Evolutionary conservation across 805 yeast genomes (phyloP), one percentile per base, ranked within the genome.

Genomic region (Brettanomyces sp.): DNA sequence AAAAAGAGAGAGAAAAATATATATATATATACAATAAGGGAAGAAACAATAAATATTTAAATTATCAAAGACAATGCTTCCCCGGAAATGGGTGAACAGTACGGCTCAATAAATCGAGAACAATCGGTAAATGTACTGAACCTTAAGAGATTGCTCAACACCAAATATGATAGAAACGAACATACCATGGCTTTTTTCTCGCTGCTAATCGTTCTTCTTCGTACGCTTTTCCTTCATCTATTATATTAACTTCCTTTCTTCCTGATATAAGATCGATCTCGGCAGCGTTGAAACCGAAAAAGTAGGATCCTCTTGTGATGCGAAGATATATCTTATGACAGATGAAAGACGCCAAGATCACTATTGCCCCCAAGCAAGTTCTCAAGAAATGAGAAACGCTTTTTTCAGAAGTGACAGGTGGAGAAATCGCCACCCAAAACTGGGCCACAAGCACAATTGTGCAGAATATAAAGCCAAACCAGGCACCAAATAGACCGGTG

Each of bases 151-250:
- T 35, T 13, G 13, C 22, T 64, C 54, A 77, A 57, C 81, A 77
- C 77, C 81, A 70, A 56, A 68, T 57, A 42, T 63, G 54, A 58
- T 59, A 71, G 3, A 56, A 7, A 59, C 78, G 67, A 52, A 44
- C 41, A 21, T 48, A 59, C 52, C 52, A 53, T 4, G 59, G 55
- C 36, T 49, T 53, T 33, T 65, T 47, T 6, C 65, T 65, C 43
- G 73, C 37, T 22, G 49, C 56, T n/a, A 64, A 70, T 51, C 67
- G 67, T 54, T 76, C 85, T 54, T 73, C 80, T 22, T 73, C 76
- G 45, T 75, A 62, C 4, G 25, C 9, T 28, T 24, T 8, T 4
- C 54, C 58, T 5, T 47, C 41, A n/a, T 36, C 42, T 37, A 47
- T 47, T 32, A 56, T 51, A 41, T 56, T 53, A 13, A 32, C 25